Conservation (phyloP, 257 asterid species). For the Osmanthus fragrans region DNA sequence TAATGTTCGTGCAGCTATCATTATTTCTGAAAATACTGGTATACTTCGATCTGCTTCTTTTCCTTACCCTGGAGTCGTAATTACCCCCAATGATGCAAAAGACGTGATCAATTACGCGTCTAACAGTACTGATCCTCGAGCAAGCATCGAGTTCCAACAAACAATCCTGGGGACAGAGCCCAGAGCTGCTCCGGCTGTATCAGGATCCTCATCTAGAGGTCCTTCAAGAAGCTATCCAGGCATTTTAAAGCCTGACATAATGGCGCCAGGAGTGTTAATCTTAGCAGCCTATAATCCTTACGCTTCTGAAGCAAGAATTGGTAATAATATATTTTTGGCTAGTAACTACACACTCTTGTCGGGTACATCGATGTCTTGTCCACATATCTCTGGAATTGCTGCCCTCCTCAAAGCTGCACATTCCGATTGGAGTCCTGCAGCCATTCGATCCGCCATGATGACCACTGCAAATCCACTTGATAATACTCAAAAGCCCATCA, state of each 20-base stretch:
- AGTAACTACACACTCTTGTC: slow-evolving; percentile 30
- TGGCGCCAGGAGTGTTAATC: slow-evolving; percentile 39
- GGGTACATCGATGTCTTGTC: slow-evolving; percentile 52
- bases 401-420: slow-evolving; percentile 43
- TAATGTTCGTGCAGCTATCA: slow-evolving; percentile 24
- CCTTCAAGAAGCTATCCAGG: slow-evolving; percentile 32
- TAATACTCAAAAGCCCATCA: slow-evolving; percentile 27
- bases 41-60: slow-evolving; percentile 22
- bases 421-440: slow-evolving; percentile 51
- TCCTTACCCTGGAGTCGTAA: slow-evolving; percentile 32
- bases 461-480: slow-evolving; percentile 38
- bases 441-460: slow-evolving; percentile 45
- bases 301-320: slow-evolving; percentile 1
- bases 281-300: slow-evolving; percentile 35
- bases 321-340: slow-evolving; percentile 21
- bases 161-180: slow-evolving; percentile 35
- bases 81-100: slow-evolving; percentile 28
- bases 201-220: slow-evolving; percentile 35
- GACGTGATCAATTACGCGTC: slow-evolving; percentile 26
- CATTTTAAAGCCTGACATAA: slow-evolving; percentile 40
- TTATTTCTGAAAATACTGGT: slow-evolving; percentile 27
- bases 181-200: slow-evolving; percentile 38
- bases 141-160: slow-evolving; percentile 35
- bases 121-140: slow-evolving; percentile 15
- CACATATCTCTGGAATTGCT: slow-evolving; percentile 44